These are phyloP conservation scores for Mallotus repandus DNA, from an alignment of 441 rosid species.

Conservation along the genomic window DNA sequence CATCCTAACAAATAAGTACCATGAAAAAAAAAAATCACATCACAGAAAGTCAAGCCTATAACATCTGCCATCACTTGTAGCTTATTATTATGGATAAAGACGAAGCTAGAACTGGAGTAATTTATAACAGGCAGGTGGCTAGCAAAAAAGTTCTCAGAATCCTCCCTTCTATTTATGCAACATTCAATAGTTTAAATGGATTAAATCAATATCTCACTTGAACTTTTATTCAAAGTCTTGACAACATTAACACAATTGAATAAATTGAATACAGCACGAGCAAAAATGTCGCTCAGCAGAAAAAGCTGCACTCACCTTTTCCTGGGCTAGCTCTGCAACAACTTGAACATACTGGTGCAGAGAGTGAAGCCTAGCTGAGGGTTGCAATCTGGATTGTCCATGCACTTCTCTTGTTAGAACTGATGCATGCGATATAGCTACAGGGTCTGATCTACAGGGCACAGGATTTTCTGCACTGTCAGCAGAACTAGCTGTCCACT, in stretches of 20 bases:
- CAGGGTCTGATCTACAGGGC: slow-evolving; percentile 34
- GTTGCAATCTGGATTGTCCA: slow-evolving; percentile 46
- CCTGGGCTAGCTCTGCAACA: slow-evolving; percentile 55
- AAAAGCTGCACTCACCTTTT: slow-evolving; percentile 44
- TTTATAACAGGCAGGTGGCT: background rate
- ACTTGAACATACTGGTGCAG: slow-evolving; percentile 53
- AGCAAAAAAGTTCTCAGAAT: background rate
- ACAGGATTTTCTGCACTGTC: slow-evolving; percentile 27
- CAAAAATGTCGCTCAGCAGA: background rate
- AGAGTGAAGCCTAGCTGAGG: slow-evolving; percentile 55
- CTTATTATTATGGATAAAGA: background rate
- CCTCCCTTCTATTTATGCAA: background rate
- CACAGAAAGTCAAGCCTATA: background rate
- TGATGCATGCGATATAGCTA: slow-evolving; percentile 35
- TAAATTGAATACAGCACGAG: background rate
- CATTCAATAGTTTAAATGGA: background rate
- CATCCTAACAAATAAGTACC: background rate
- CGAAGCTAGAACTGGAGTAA: background rate
- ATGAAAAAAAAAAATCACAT: no score
- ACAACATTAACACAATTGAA: slow-evolving; percentile 6
- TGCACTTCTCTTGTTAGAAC: slow-evolving; percentile 47
- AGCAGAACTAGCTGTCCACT: slow-evolving; percentile 26
- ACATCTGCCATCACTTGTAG: background rate
- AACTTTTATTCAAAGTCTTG: background rate
- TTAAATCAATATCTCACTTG: background rate